Evolutionary conservation across 306 rosid genomes (phyloP), one percentile per base, ranked within the genome.

Genomic region (Cucurbita moschata): DNA sequence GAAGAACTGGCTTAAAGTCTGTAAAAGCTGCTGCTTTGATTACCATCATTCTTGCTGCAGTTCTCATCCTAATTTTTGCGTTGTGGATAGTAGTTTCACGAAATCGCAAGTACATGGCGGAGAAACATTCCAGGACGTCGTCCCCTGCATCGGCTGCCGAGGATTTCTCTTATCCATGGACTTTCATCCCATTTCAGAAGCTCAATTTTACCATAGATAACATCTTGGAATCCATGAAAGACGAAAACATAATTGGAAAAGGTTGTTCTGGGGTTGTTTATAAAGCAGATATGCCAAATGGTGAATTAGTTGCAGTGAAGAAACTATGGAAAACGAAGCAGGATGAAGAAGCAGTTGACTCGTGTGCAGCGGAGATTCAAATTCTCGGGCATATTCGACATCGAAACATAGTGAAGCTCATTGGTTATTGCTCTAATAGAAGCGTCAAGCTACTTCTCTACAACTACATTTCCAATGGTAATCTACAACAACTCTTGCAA

Each of bases 91-190:
- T 89, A 40, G 81, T 85, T 62, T 70, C 88, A 23, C 80, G 92
- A 13, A 86, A 83, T 79, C 86, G 83, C 16, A 81, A 77, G 56
- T 88, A 87, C 65, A 84, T 56, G 71, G 86, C 77, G 18, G 86
- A 86, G 42, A 91, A 86, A 70, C 77, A 86, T 69, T 79, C 79
- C 52, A 86, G 85, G 35, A 35, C 80, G 19, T 72, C 77, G 12
- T 64, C 78, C 23, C 79, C 87, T 10, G 53, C 88, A 19, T 76
- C 89, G 8, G 90, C 90, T 58, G 87, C 83, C n/a, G 97, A 94
- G 77, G 99, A 94, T 85, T 94, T 94, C 86, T 94, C 99, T 8
- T 91, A 94, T 79, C 99, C 99, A 13, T 94, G 99, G 99, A 86
- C 92, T 78, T 94, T 94, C 85, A 94, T 94, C 73, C 99, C 99